Percentiles rank a stretch among this genome's conserved stretches.
Conservation (phyloP, 805 yeast species). For the Saturnispora serradocipensis region DNA sequence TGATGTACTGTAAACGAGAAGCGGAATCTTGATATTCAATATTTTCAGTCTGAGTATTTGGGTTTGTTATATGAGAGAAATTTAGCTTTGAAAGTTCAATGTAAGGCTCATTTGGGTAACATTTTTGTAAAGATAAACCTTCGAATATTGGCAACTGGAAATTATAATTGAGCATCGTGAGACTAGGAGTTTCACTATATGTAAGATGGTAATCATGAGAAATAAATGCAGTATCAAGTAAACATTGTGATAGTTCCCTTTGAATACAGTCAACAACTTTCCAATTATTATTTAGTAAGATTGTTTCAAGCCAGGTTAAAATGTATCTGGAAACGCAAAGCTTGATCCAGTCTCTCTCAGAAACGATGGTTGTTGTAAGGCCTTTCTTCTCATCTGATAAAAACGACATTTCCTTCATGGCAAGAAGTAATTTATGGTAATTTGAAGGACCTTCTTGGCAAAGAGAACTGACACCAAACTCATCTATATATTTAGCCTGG, state of each 20-base stretch:
- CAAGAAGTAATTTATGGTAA: not conserved
- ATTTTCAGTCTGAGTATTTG: not conserved
- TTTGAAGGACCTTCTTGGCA: not conserved
- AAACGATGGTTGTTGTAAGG: constrained; percentile 45
- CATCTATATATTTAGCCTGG: constrained; percentile 7
- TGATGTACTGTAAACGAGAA: constrained; percentile 49
- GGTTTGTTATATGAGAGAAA: not conserved
- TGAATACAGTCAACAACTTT: constrained; percentile 33
- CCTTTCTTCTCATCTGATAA: constrained; percentile 27
- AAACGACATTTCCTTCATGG: constrained; percentile 3
- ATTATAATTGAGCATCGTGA: constrained; percentile 24
- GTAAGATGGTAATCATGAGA: constrained; percentile 2
- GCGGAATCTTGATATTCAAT: constrained; percentile 5
- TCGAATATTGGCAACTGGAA: constrained; percentile 28
- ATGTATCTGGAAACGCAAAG: constrained; percentile 38
- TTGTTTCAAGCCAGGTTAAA: constrained; percentile 42
- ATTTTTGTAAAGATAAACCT: constrained; percentile 10
- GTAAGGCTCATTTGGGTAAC: not conserved
- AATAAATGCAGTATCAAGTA: constrained; percentile 29
- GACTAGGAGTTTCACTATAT: not conserved
- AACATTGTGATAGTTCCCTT: constrained; percentile 33
- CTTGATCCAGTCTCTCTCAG: constrained; percentile 41
- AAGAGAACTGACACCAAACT: constrained; percentile 5
- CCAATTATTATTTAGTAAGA: constrained; percentile 31
- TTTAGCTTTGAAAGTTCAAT: constrained; percentile 1